A percentile compares a stretch with the other conserved stretches of the same genome.
phyloP scores from a whole-genome alignment of 352 stramenopile species.

The Globisporangium abappressorium region DNA sequence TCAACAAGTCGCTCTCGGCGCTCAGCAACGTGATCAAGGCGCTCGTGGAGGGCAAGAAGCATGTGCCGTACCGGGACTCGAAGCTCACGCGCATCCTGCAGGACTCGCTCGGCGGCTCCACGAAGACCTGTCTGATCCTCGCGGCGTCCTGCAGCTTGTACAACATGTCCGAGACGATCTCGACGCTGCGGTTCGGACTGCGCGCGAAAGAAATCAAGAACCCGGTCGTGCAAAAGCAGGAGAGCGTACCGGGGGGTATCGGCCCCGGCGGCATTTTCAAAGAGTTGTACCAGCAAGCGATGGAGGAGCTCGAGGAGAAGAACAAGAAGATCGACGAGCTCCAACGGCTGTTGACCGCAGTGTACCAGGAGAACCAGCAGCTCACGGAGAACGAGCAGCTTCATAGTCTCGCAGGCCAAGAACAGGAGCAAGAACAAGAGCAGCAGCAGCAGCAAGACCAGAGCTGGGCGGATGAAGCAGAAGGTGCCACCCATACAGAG shows the following conservation, averaged over 20 bases:
- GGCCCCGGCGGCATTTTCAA: constrained; percentile 42
- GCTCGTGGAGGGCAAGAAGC: constrained; percentile 70
- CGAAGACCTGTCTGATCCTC: constrained; percentile 95
- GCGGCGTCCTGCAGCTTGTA: constrained; percentile 86
- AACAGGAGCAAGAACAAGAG: neutral
- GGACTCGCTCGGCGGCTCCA: constrained; percentile 89
- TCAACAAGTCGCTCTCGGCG: constrained; percentile 84
- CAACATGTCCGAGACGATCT: constrained; percentile 81
- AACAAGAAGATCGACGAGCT: constrained; percentile 70
- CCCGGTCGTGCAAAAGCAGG: constrained; percentile 44
- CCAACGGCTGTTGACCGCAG: constrained; percentile 40
- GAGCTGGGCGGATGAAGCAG: neutral
- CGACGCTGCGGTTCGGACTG: constrained; percentile 66
- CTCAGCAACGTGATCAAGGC: constrained; percentile 87
- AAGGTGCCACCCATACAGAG: neutral
- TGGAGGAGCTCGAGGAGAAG: constrained; percentile 64
- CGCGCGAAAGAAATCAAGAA: constrained; percentile 85
- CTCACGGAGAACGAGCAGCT: constrained; percentile 10
- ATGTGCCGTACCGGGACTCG: constrained; percentile 76
- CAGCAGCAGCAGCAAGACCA: constrained; percentile 21
- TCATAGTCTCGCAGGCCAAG: neutral
- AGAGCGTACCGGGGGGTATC: constrained; percentile 20
- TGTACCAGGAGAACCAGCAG: constrained; percentile 32
- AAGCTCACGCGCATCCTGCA: constrained; percentile 85
- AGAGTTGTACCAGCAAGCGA: constrained; percentile 66